Evolutionary conservation across 108 stramenopile genomes (phyloP).

Genomic region (Hondaea fermentalgiana): DNA sequence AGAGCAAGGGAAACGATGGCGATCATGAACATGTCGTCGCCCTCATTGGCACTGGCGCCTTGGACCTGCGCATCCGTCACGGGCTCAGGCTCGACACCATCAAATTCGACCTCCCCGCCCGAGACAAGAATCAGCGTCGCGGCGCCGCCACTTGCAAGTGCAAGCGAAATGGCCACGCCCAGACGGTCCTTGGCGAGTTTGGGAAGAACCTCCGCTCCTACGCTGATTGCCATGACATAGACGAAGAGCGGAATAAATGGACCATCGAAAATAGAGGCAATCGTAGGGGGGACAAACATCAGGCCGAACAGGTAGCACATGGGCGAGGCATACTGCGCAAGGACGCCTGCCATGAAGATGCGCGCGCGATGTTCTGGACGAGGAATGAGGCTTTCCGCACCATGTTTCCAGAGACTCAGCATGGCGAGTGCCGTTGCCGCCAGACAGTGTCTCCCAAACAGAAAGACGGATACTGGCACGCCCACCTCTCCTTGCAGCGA

Average conservation of each 20-base stretch:
- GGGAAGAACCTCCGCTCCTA: not conserved
- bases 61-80: not conserved
- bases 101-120: not conserved
- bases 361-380: not conserved
- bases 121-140: not conserved
- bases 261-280: not conserved
- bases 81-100: not conserved
- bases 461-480: not conserved
- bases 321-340: conserved; percentile 4
- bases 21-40: not conserved
- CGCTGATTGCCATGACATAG: not conserved
- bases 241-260: not conserved
- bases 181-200: not conserved
- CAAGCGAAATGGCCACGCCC: not conserved
- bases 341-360: not conserved
- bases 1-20: not conserved
- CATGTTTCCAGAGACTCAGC: not conserved
- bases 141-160: not conserved
- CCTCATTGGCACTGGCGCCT: not conserved
- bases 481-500: not conserved
- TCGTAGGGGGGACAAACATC: not conserved
- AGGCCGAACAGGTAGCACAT: not conserved
- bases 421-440: not conserved
- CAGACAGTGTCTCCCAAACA: not conserved
- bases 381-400: not conserved